A percentile compares a stretch with the other conserved stretches of the same genome.
Conservation (phyloP, 2,329 filamentous ascomycete species). For the Sarocladium strictum region DNA sequence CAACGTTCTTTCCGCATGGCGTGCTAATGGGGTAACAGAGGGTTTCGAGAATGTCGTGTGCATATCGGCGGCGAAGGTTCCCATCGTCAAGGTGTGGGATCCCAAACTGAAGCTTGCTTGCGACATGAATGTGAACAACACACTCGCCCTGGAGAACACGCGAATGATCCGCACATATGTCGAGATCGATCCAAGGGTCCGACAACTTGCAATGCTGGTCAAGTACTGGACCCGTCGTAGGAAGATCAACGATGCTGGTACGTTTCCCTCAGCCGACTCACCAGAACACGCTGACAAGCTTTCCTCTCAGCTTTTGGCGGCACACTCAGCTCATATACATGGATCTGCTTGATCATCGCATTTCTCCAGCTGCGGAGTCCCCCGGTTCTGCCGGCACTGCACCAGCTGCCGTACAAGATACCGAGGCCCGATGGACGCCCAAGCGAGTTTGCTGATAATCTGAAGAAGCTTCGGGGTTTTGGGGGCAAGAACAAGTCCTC, state of each 20-base stretch:
- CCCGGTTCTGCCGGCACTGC: constrained; percentile 78
- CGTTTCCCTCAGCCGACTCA: constrained; percentile 26
- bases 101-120: constrained; percentile 83
- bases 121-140: constrained; percentile 99
- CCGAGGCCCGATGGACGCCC: constrained; percentile 57
- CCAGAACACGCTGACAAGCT: constrained; percentile 15
- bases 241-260: constrained; percentile 94
- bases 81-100: constrained; percentile 98
- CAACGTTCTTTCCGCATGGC: constrained; percentile 58
- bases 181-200: constrained; percentile 82
- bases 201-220: constrained; percentile 90
- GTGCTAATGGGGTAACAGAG: constrained; percentile 61
- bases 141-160: constrained; percentile 88
- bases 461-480: constrained; percentile 67
- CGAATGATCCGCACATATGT: constrained; percentile 98
- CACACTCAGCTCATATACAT: constrained; percentile 95
- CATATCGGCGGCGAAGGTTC: constrained; percentile 90
- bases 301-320: constrained; percentile 68
- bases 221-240: constrained; percentile 95
- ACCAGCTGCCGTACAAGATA: constrained; percentile 51
- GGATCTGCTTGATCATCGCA: constrained; percentile 97
- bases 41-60: constrained; percentile 97
- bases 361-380: constrained; percentile 86
- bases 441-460: constrained; percentile 81
- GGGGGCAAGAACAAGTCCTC: constrained; percentile 76